Percentiles rank a stretch among this genome's conserved stretches.
phyloP scores from a whole-genome alignment of 208 protist genomes.

The Balamuthia mandrillaris region DNA sequence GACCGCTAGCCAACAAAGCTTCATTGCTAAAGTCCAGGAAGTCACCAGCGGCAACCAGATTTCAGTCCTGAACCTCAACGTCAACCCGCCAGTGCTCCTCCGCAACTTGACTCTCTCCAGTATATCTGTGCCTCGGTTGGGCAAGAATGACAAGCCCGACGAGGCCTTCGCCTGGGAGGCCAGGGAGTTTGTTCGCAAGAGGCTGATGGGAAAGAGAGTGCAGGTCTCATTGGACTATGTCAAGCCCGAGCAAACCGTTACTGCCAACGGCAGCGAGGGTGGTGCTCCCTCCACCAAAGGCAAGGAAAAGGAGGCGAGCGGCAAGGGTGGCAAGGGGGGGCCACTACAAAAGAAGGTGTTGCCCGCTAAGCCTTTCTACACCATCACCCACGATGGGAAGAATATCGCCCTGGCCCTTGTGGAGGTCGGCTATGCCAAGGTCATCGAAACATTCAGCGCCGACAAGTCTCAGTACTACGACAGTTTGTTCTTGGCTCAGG shows the following conservation, averaged over 20 bases:
- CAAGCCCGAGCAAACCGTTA: neutral
- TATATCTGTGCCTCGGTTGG: constrained; percentile 26
- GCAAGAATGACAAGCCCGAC: neutral
- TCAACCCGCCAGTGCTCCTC: neutral
- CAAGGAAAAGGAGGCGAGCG: constrained; percentile 18
- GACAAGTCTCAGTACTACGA: constrained; percentile 67
- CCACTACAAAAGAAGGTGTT: too few relatives aligned
- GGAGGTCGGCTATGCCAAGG: constrained; percentile 57
- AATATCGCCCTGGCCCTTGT: constrained; percentile 67
- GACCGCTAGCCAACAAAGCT: neutral
- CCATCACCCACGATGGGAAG: constrained; percentile 34
- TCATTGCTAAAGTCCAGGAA: constrained; percentile 15
- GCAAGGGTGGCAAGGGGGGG: constrained; percentile 2
- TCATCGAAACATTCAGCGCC: constrained; percentile 47
- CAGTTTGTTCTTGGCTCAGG: constrained; percentile 56
- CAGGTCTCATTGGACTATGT: constrained; percentile 49
- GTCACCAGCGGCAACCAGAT: constrained; percentile 56
- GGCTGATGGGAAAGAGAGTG: constrained; percentile 64
- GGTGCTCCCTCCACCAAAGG: neutral
- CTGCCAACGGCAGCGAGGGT: neutral
- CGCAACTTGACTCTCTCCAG: constrained; percentile 25
- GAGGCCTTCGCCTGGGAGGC: constrained; percentile 64
- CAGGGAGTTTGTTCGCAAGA: constrained; percentile 61
- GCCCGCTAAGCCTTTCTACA: constrained; percentile 46
- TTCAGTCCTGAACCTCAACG: constrained; percentile 35